Percentiles rank a stretch among this genome's conserved stretches.
Conservation (phyloP, 768 basidiomycete species). For the Coprinellus aureogranulatus region DNA sequence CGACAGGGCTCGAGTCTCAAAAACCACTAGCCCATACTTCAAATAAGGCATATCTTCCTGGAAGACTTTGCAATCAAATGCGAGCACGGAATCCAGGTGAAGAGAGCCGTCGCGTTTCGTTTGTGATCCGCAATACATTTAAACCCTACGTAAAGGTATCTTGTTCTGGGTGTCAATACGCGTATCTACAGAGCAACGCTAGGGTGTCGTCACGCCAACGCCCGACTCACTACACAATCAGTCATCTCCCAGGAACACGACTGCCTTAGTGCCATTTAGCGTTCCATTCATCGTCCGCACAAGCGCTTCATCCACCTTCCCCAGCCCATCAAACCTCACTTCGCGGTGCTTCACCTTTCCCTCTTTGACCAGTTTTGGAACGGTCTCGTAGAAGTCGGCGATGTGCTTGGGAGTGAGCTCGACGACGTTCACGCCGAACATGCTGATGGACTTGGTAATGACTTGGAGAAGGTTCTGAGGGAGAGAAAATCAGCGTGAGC, state of each 20-base stretch:
- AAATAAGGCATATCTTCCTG: no score
- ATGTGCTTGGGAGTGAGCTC: slow-evolving; percentile 26
- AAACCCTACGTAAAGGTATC: no score
- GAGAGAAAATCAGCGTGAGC: neutral
- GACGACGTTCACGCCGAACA: slow-evolving; percentile 42
- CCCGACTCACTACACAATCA: neutral
- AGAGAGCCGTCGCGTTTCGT: no score
- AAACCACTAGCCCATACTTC: no score
- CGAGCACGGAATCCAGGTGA: no score
- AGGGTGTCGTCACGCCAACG: no score
- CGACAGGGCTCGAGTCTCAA: no score
- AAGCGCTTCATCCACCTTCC: slow-evolving; percentile 35
- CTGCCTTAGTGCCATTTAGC: neutral
- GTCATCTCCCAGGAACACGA: neutral
- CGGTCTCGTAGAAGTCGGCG: slow-evolving; percentile 32
- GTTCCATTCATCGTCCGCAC: slow-evolving; percentile 7
- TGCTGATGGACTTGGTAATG: slow-evolving; percentile 37
- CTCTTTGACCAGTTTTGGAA: slow-evolving; percentile 34
- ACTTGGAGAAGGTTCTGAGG: slow-evolving; percentile 36
- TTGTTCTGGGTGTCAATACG: no score
- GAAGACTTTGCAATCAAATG: no score
- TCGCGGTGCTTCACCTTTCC: slow-evolving; percentile 40
- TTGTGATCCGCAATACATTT: no score
- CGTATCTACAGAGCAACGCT: no score
- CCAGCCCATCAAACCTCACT: slow-evolving; percentile 33